A percentile compares a stretch with the other conserved stretches of the same genome.
phyloP scores from a whole-genome alignment of 176 grass and related monocot species.

The Eragrostis nindensis region DNA sequence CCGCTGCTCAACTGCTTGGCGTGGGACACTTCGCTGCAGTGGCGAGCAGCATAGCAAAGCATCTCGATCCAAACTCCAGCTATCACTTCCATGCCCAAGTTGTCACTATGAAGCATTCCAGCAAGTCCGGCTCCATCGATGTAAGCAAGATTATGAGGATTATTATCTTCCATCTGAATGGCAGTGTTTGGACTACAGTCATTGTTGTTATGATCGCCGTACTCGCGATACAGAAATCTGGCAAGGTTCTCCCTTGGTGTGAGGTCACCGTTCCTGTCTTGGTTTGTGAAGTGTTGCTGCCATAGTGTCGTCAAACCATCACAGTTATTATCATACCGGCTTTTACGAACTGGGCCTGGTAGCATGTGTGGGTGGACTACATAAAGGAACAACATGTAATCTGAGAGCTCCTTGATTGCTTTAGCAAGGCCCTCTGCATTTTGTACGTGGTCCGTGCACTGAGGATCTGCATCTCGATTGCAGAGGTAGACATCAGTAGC shows the following conservation, averaged over 20 bases:
- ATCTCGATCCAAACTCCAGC: slow-evolving; percentile 14
- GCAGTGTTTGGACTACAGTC: too few relatives aligned
- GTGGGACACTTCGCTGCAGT: background rate
- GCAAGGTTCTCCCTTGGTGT: slow-evolving; percentile 21
- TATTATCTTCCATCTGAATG: background rate
- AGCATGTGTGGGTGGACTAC: background rate
- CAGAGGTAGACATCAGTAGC: slow-evolving; percentile 5
- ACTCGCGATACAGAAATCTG: background rate
- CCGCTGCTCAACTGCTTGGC: slow-evolving; percentile 17
- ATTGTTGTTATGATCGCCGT: background rate
- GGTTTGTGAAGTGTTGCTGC: background rate
- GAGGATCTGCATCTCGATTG: too few relatives aligned
- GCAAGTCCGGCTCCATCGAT: background rate
- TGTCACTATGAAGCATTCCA: background rate
- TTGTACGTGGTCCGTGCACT: too few relatives aligned
- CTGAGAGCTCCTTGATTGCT: background rate
- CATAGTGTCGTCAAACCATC: background rate
- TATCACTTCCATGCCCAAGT: background rate
- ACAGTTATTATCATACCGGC: background rate
- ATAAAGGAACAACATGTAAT: slow-evolving; percentile 5
- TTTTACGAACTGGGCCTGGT: background rate
- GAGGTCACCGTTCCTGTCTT: background rate
- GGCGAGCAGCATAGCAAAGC: background rate
- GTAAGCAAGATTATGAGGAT: background rate
- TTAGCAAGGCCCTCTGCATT: background rate